Evolutionary conservation across 1,284 basidiomycete species (phyloP).

Genomic region (Pholiota adiposa): DNA sequence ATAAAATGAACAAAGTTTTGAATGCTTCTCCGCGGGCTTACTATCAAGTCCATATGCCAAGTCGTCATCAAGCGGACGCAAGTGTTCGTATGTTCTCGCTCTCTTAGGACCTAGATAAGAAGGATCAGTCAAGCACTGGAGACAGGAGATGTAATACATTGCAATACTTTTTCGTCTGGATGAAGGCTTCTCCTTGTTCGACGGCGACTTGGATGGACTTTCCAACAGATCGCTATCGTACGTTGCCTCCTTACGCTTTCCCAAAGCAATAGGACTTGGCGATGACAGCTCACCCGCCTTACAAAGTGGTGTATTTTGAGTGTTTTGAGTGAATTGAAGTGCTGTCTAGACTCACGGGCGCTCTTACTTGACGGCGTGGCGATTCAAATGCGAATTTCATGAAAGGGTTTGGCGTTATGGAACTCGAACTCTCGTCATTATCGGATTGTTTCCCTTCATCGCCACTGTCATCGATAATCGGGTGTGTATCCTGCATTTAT

Average conservation of each 20-base stretch:
- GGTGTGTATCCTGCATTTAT: too few species aligned
- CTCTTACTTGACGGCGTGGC: not conserved
- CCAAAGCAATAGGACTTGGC: not conserved
- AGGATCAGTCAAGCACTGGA: not conserved
- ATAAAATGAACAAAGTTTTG: not conserved
- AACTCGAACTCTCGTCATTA: too few species aligned
- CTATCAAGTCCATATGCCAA: slow-evolving; percentile 21
- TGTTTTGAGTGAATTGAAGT: too few species aligned
- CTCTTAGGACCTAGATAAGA: slow-evolving; percentile 9
- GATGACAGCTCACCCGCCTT: not conserved
- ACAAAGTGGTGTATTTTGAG: not conserved
- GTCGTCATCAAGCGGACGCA: slow-evolving; percentile 16
- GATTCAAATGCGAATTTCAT: not conserved
- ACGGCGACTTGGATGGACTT: not conserved
- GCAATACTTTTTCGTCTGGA: not conserved
- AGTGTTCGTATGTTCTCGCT: slow-evolving; percentile 18
- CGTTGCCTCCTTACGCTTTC: not conserved
- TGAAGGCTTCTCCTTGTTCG: not conserved
- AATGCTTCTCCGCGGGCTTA: not conserved
- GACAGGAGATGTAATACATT: not conserved
- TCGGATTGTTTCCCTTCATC: too few species aligned
- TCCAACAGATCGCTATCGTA: not conserved
- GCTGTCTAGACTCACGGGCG: not conserved
- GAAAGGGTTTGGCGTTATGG: not conserved
- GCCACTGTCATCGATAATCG: too few species aligned